Evolutionary conservation across 2,329 filamentous ascomycete species (phyloP).

Genomic region (Hypoxylon sp.): DNA sequence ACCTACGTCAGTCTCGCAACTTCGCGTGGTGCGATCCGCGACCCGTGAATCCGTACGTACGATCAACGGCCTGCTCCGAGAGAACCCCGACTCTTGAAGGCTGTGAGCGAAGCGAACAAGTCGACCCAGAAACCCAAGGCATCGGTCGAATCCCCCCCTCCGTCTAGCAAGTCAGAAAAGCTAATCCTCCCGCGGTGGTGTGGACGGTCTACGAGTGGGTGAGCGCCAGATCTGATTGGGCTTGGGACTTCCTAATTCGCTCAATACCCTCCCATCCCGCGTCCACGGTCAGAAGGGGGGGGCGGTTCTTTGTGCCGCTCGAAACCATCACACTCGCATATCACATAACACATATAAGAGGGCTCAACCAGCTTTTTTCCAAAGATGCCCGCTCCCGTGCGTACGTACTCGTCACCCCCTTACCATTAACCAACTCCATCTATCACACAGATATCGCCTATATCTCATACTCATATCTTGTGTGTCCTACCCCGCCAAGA

Average conservation of each 20-base stretch:
- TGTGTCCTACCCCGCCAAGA: constrained; percentile 31
- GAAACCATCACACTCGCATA: constrained; percentile 20
- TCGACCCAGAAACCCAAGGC: constrained; percentile 13
- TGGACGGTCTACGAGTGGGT: constrained; percentile 23
- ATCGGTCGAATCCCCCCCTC: constrained; percentile 13
- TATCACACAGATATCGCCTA: neutral
- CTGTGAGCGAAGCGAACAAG: neutral
- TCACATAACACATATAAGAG: constrained; percentile 31
- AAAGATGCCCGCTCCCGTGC: constrained; percentile 37
- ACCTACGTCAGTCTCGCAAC: constrained; percentile 17
- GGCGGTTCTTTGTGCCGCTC: constrained; percentile 30
- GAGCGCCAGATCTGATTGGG: constrained; percentile 39
- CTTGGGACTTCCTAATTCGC: constrained; percentile 43
- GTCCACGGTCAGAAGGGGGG: constrained; percentile 16
- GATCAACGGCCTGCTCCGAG: constrained; percentile 38
- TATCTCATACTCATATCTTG: constrained; percentile 13
- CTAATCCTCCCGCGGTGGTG: constrained; percentile 20
- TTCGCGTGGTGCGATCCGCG: constrained; percentile 16
- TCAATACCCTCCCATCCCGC: constrained; percentile 36
- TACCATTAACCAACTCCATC: neutral
- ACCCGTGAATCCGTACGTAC: constrained; percentile 31
- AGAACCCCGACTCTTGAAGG: constrained; percentile 15
- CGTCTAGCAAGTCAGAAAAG: constrained; percentile 12
- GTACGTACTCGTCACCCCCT: constrained; percentile 31
- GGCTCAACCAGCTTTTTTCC: constrained; percentile 27